These are phyloP conservation scores for Arthrobotrys pseudoclavata DNA, from an alignment of 2,329 filamentous ascomycete species.

Conservation along the genomic window DNA sequence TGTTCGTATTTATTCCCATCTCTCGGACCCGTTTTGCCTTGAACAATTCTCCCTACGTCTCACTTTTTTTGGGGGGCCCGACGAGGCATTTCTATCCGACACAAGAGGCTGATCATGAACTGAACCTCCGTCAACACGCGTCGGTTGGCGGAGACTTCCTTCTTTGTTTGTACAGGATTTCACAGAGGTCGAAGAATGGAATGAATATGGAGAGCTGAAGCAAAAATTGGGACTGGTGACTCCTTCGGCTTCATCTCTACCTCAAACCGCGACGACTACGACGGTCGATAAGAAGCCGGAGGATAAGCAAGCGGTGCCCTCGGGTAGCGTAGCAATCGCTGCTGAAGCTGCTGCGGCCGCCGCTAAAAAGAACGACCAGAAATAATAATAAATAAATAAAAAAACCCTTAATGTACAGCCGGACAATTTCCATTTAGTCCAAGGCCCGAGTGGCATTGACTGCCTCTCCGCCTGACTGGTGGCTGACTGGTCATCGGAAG, in stretches of 20 bases:
- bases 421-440: neutral
- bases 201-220: slow-evolving; percentile 96
- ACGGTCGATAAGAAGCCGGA: slow-evolving; percentile 57
- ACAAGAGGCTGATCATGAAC: neutral
- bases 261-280: slow-evolving; percentile 46
- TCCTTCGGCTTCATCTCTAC: slow-evolving; percentile 70
- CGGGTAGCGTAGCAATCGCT: slow-evolving; percentile 38
- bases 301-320: slow-evolving; percentile 40
- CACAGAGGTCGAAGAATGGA: slow-evolving; percentile 97
- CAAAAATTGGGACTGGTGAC: slow-evolving; percentile 80
- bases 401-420: neutral
- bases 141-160: slow-evolving; percentile 1
- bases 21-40: too few relatives aligned
- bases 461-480: neutral
- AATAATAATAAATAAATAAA: neutral
- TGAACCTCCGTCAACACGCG: slow-evolving; percentile 3
- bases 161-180: slow-evolving; percentile 75
- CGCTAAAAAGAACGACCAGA: slow-evolving; percentile 38
- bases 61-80: neutral
- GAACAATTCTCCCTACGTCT: neutral
- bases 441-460: neutral
- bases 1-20: slow-evolving; percentile 71
- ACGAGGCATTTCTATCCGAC: neutral
- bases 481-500: slow-evolving; percentile 2
- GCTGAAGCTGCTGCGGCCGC: slow-evolving; percentile 33